Evolutionary conservation across 2,329 filamentous ascomycete species (phyloP).

Genomic region (Alternaria gansuensis): DNA sequence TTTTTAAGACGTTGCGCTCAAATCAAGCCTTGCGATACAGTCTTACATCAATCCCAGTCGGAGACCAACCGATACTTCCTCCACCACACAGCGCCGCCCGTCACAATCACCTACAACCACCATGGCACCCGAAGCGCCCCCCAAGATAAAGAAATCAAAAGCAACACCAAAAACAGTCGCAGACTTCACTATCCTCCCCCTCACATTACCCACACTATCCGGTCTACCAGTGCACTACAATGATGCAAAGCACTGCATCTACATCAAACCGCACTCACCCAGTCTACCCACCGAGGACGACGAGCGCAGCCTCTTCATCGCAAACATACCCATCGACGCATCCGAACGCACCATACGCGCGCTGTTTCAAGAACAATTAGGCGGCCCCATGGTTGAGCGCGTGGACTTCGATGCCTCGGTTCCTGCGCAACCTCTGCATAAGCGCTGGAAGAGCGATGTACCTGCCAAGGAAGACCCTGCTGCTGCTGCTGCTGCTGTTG

Average conservation of each 20-base stretch:
- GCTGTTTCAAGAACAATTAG: constrained; percentile 77
- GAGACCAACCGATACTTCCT: neutral
- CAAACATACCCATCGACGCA: constrained; percentile 86
- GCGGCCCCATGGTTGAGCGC: constrained; percentile 78
- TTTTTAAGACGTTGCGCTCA: neutral
- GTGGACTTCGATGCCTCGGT: constrained; percentile 72
- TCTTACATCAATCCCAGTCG: neutral
- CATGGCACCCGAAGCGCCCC: constrained; percentile 33
- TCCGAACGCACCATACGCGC: constrained; percentile 79
- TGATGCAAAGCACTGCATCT: constrained; percentile 78
- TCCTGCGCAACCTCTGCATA: constrained; percentile 57
- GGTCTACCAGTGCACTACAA: constrained; percentile 59
- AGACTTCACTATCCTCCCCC: constrained; percentile 74
- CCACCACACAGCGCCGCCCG: neutral
- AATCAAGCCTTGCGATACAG: neutral
- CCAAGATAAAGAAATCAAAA: constrained; percentile 29
- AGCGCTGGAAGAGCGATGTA: constrained; percentile 50
- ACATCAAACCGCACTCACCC: constrained; percentile 83
- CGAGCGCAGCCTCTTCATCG: constrained; percentile 85
- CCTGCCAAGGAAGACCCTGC: constrained; percentile 51
- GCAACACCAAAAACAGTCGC: constrained; percentile 52
- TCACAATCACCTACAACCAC: constrained; percentile 11
- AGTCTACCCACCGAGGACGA: constrained; percentile 69
- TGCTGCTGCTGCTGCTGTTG: constrained; percentile 34
- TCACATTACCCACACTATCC: constrained; percentile 61